Base-by-base conservation (phyloP, 345 rosid genomes). In the Arabidopsis suecica region DNA sequence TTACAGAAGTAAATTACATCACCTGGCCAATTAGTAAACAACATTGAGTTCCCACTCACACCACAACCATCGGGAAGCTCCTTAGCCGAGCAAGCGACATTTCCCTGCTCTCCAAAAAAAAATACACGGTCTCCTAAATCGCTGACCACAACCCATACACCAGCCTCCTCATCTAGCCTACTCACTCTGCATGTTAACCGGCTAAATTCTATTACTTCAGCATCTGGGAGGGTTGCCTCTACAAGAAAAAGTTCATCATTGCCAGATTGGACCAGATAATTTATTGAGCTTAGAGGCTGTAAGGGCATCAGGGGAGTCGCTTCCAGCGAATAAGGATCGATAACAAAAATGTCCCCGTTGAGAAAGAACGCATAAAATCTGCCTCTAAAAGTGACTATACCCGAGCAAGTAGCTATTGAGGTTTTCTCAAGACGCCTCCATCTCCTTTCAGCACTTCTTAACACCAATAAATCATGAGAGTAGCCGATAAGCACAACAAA, bases 11-110 rank as follows among this genome's bases (percentile, higher is more conserved):
- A 28, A 6, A 11, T 41, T 40, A 1, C 41, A 18, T 18, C 8
- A 20, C 10, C 23, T 18, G 5, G 0, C 60, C 20, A 22, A 20
- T 20, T 3, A 3, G 25, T 49, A 10, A 49, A 49, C 54, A 18
- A 8, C 11, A 49, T 49, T 49, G 54, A 51, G 56, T 22, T 51
- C 30, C 56, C 56, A 22, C 14, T 51, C 32, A 51, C 14, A 51
- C 56, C 56, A 51, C 32, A 51, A 22, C 14, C 56, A 51, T 51
- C 32, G 23, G 56, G 56, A 51, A 51, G 56, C 32, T 51, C 56
- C 56, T 51, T 22, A 23, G 14, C 32, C 14, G 56, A 22, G 32
- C 55, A 51, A 11, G 30, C 5, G 6, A 4, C 6, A 51, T 51
- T 51, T 23, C 56, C 56, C 6, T 1, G 56, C 14, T 51, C 7